Conservation (phyloP, 2,329 filamentous ascomycete genomes). For the Fonsecaea multimorphosa region DNA sequence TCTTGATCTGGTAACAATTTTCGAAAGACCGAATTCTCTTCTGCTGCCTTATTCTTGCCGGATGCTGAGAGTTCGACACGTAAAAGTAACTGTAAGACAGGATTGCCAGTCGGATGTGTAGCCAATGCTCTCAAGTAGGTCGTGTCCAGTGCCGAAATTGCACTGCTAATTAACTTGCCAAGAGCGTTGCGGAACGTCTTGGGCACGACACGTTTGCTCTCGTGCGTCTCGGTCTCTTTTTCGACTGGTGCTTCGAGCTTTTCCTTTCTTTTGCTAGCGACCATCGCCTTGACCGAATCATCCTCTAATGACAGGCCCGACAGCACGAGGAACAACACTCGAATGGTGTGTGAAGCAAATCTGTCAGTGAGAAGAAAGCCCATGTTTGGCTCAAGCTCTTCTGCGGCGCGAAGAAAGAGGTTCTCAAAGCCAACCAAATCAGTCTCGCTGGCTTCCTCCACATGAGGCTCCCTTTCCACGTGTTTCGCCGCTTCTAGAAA, state of each 20-base stretch:
- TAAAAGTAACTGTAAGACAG: conserved; percentile 86
- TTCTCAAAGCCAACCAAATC: conserved; percentile 75
- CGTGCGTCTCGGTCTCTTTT: conserved; percentile 54
- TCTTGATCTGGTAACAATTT: conserved; percentile 81
- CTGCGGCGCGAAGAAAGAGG: conserved; percentile 79
- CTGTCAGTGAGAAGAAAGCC: conserved; percentile 82
- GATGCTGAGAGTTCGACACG: conserved; percentile 82
- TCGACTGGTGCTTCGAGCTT: conserved; percentile 69
- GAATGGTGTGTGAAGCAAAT: conserved; percentile 89
- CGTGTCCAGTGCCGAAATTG: conserved; percentile 75
- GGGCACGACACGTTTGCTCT: conserved; percentile 67
- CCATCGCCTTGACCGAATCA: conserved; percentile 70
- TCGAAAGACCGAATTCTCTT: conserved; percentile 72
- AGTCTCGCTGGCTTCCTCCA: conserved; percentile 51
- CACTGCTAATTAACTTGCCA: conserved; percentile 80
- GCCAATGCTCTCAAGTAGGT: conserved; percentile 83
- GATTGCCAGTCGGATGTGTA: conserved; percentile 88
- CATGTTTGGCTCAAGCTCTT: conserved; percentile 86
- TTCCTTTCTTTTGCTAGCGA: conserved; percentile 94
- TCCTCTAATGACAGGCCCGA: conserved; percentile 81
- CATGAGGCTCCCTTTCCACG: conserved; percentile 65
- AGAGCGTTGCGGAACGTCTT: conserved; percentile 77
- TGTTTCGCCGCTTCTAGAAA: conserved; percentile 82
- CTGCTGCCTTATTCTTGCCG: conserved; percentile 69
- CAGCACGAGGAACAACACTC: conserved; percentile 83